phyloP scores from a whole-genome alignment of 345 rosid genomes.

The Lepidium didymum region DNA sequence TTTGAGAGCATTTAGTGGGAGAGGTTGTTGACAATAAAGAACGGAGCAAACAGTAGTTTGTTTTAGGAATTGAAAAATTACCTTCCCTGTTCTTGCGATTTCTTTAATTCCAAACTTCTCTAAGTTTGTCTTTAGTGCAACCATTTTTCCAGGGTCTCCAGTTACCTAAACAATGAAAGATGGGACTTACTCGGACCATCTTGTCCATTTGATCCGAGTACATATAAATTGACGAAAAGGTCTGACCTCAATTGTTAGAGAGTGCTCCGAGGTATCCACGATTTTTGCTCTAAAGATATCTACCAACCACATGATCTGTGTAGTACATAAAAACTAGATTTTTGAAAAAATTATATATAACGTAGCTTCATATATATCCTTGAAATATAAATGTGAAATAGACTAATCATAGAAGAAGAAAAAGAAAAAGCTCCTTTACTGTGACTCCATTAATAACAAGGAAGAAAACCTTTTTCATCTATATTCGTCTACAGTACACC shows the following conservation, averaged over 20 bases:
- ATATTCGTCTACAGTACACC: not conserved
- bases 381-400: not conserved
- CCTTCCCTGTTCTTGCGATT: conserved; percentile 59
- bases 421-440: not conserved
- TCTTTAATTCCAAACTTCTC: conserved; percentile 90
- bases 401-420: not conserved
- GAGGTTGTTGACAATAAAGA: conserved; percentile 7
- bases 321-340: conserved; percentile 20
- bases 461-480: not conserved
- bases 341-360: too few relatives aligned
- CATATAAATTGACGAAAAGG: not conserved
- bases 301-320: conserved; percentile 92
- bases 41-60: not conserved
- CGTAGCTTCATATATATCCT: not conserved
- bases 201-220: conserved; percentile 1
- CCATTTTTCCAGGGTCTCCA: conserved; percentile 97
- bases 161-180: conserved; percentile 47
- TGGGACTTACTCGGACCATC: not conserved
- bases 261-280: conserved; percentile 76
- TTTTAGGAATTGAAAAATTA: not conserved
- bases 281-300: conserved; percentile 88
- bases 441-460: conserved; percentile 1
- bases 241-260: conserved; percentile 72
- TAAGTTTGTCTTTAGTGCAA: conserved; percentile 63
- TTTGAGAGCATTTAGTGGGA: not conserved